A percentile compares a stretch with the other conserved stretches of the same genome.
phyloP scores from a whole-genome alignment of 176 grass and related monocot genomes.

The Oryza brachyantha region DNA sequence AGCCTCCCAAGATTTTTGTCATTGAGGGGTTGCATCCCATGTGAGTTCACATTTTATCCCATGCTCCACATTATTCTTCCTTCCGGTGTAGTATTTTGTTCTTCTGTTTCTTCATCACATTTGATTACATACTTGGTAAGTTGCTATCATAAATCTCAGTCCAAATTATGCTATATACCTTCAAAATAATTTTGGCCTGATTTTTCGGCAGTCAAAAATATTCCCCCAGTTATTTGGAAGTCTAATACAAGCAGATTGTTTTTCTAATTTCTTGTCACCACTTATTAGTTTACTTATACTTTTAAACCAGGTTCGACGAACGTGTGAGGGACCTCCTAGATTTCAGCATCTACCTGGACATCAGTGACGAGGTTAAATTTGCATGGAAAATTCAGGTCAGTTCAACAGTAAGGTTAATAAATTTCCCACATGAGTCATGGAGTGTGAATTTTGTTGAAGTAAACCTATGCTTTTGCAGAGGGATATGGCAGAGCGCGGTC shows the following conservation, averaged over 20 bases:
- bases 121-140: conserved; percentile 12
- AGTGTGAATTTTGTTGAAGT: not conserved
- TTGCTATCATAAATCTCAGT: conserved; percentile 1
- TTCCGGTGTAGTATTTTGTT: not conserved
- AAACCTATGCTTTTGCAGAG: conserved; percentile 39
- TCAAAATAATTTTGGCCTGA: not conserved
- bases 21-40: conserved; percentile 91
- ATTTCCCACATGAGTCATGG: conserved; percentile 6
- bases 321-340: conserved; percentile 88
- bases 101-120: not conserved
- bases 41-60: conserved; percentile 47
- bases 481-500: conserved; percentile 92
- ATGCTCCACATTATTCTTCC: conserved; percentile 6
- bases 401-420: not conserved
- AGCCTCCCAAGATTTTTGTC: conserved; percentile 85
- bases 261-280: not conserved
- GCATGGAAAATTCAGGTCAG: conserved; percentile 98
- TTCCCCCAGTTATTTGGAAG: not conserved
- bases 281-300: conserved; percentile 13
- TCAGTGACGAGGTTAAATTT: conserved; percentile 82
- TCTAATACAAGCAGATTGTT: not conserved
- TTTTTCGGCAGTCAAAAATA: not conserved
- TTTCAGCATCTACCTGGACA: conserved; percentile 95
- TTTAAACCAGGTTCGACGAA: conserved; percentile 69
- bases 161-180: not conserved